Percentiles rank a stretch among this genome's conserved stretches.
These are phyloP conservation scores for Hypericum androsaemum DNA, from an alignment of 345 rosid species.

Conservation along the genomic window DNA sequence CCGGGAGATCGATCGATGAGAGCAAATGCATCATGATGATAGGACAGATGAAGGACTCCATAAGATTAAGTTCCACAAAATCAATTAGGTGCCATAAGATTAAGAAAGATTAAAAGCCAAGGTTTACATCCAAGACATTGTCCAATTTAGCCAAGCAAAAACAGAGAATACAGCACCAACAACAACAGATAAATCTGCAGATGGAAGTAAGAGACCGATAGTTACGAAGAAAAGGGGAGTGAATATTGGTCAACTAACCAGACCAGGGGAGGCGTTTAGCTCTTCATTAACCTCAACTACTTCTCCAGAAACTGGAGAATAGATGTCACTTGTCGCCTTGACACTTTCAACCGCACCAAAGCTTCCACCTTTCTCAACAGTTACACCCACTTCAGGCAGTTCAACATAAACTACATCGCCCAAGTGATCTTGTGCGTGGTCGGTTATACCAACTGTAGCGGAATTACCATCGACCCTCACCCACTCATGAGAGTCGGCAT, in stretches of 20 bases:
- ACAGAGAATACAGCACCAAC: background rate
- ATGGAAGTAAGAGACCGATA: background rate
- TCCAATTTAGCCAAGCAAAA: constrained; percentile 4
- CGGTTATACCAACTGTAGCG: constrained; percentile 83
- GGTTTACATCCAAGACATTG: too few species aligned
- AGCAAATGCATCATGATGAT: too few species aligned
- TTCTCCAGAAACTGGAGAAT: constrained; percentile 83
- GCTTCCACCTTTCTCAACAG: constrained; percentile 54
- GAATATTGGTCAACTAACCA: constrained; percentile 43
- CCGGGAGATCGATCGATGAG: too few species aligned
- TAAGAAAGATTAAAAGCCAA: too few species aligned
- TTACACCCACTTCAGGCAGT: constrained; percentile 64
- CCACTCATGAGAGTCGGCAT: constrained; percentile 90
- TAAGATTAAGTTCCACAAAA: too few species aligned
- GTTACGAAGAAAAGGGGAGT: background rate
- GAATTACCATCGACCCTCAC: constrained; percentile 66
- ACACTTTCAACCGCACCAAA: constrained; percentile 99
- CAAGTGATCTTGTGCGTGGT: constrained; percentile 94
- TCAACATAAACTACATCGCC: constrained; percentile 97
- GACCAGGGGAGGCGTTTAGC: constrained; percentile 52
- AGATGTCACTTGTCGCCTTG: constrained; percentile 92
- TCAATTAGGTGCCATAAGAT: too few species aligned
- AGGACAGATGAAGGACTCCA: too few species aligned
- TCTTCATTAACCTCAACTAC: constrained; percentile 68
- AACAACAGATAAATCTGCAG: constrained; percentile 1